These are phyloP conservation scores for Tetracladium maxilliforme DNA, from an alignment of 2,329 filamentous ascomycete genomes.

Conservation along the genomic window DNA sequence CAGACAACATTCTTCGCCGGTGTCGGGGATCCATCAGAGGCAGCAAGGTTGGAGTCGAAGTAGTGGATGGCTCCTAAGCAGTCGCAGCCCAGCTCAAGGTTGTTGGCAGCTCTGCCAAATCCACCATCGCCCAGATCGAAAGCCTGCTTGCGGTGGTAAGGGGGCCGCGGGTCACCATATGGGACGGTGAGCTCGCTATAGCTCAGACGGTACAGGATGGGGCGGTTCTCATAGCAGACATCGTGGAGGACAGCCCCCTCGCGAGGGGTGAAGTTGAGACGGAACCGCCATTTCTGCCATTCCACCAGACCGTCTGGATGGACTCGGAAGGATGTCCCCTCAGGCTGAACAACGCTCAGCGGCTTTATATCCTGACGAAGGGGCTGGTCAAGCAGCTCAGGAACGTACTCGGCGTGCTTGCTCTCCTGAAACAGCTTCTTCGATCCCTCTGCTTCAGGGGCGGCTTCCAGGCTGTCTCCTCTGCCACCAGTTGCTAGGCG, in stretches of 20 bases:
- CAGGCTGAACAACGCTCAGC: slow-evolving; percentile 45
- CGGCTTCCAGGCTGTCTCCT: slow-evolving; percentile 19
- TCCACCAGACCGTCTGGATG: slow-evolving; percentile 22
- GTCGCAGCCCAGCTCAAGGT: slow-evolving; percentile 52
- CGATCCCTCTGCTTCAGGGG: slow-evolving; percentile 23
- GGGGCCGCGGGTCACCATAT: slow-evolving; percentile 45
- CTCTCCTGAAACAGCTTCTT: slow-evolving; percentile 26
- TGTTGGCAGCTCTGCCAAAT: slow-evolving; percentile 49
- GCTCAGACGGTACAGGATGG: slow-evolving; percentile 40
- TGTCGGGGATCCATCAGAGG: slow-evolving; percentile 35
- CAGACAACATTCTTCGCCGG: slow-evolving; percentile 46
- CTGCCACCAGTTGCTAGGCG: slow-evolving; percentile 21
- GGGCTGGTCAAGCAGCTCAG: slow-evolving; percentile 22
- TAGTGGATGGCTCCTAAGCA: slow-evolving; percentile 52
- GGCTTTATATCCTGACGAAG: slow-evolving; percentile 36
- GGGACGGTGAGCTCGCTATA: slow-evolving; percentile 48
- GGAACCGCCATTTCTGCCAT: slow-evolving; percentile 46
- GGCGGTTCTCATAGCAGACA: slow-evolving; percentile 41
- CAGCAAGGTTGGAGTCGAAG: slow-evolving; percentile 33
- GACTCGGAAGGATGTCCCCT: slow-evolving; percentile 44
- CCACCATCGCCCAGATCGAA: slow-evolving; percentile 58
- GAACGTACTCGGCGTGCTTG: slow-evolving; percentile 17
- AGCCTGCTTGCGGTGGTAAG: slow-evolving; percentile 51
- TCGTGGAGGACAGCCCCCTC: slow-evolving; percentile 49
- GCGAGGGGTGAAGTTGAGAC: slow-evolving; percentile 44